phyloP scores from a whole-genome alignment of 371 early-diverging fungal species.

The Lichtheimia corymbifera region DNA sequence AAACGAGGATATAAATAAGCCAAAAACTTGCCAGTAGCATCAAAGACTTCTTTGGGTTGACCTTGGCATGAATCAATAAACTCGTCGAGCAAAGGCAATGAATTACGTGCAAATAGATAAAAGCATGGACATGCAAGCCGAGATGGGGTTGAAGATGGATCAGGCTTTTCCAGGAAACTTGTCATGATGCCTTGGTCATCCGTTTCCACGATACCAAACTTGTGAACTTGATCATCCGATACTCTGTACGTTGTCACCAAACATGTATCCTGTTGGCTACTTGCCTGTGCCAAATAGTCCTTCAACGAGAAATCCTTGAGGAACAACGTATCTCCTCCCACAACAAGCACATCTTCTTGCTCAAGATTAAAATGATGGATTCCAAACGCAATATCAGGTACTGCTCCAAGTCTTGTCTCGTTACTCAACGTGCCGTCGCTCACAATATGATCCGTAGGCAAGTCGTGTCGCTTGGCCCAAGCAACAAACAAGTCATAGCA shows the following conservation, averaged over 20 bases:
- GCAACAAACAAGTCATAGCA: slow-evolving; percentile 42
- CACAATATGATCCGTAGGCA: slow-evolving; percentile 46
- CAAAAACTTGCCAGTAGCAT: slow-evolving; percentile 64
- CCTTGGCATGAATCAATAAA: slow-evolving; percentile 43
- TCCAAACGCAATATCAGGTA: slow-evolving; percentile 56
- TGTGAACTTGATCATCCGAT: slow-evolving; percentile 42
- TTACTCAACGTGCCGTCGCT: slow-evolving; percentile 57
- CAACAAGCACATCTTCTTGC: slow-evolving; percentile 44
- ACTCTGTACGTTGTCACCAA: slow-evolving; percentile 53
- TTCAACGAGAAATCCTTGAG: slow-evolving; percentile 52
- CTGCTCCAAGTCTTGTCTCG: slow-evolving; percentile 61
- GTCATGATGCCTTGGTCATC: slow-evolving; percentile 33
- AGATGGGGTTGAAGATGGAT: slow-evolving; percentile 39
- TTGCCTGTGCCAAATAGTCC: slow-evolving; percentile 13
- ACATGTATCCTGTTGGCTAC: slow-evolving; percentile 13
- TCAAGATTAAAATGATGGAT: slow-evolving; percentile 36
- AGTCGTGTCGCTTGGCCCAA: slow-evolving; percentile 47
- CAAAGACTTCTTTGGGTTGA: slow-evolving; percentile 47
- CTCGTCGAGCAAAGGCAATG: slow-evolving; percentile 34
- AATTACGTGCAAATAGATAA: slow-evolving; percentile 41
- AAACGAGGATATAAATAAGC: slow-evolving; percentile 51
- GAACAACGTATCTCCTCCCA: slow-evolving; percentile 64
- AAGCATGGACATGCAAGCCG: slow-evolving; percentile 67
- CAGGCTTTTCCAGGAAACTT: slow-evolving; percentile 61
- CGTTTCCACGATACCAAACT: slow-evolving; percentile 60